Base-by-base conservation (phyloP, 805 yeast species). In the Ogataea nonfermentans region DNA sequence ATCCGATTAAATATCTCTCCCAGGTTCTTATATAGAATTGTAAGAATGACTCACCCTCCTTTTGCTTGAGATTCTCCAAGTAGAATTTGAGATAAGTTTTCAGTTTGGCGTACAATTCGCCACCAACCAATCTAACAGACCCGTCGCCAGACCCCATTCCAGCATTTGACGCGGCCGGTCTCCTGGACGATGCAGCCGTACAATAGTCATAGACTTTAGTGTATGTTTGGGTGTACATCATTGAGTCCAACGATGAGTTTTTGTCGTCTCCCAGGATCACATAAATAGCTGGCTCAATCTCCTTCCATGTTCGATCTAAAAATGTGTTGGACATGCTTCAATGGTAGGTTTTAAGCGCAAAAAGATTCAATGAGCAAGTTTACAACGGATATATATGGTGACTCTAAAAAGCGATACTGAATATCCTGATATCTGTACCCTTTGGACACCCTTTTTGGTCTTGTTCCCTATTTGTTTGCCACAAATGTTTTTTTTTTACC, bases 201-300 rank as follows among this genome's bases (percentile, higher is more conserved):
- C 98, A 90, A 60, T 86, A 90, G 65, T 90, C 89, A 68, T 89
- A 91, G 47, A 91, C 83, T 4, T 95, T 91, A 1, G 96, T 87
- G 64, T 90, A 90, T 43, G 91, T 84, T 50, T 83, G 83, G 84
- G 89, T 86, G 63, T 87, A 89, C 81, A 84, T 77, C 31, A 79
- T 68, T 4, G 80, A 74, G 20, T 82, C 80, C 32, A 84, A 74
- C 3, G 84, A 81, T 41, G 78, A 77, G 43, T 55, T 59, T 45
- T 78, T 74, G 29, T 80, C 86, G 41, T 74, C 79, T 5, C 91
- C 93, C 41, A 85, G 65, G 35, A 85, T 83, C 51, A 76, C 74
- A 51, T 76, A 75, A 25, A 85, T 63, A 3, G 88, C 86, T 3
- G 95, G 91, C 53, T 84, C 87, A 35, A 85, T 83, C 55, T 77